Percentiles rank a stretch among this genome's conserved stretches.
These are phyloP conservation scores for Calycina marina DNA, from an alignment of 2,329 filamentous ascomycete genomes.

Conservation along the genomic window DNA sequence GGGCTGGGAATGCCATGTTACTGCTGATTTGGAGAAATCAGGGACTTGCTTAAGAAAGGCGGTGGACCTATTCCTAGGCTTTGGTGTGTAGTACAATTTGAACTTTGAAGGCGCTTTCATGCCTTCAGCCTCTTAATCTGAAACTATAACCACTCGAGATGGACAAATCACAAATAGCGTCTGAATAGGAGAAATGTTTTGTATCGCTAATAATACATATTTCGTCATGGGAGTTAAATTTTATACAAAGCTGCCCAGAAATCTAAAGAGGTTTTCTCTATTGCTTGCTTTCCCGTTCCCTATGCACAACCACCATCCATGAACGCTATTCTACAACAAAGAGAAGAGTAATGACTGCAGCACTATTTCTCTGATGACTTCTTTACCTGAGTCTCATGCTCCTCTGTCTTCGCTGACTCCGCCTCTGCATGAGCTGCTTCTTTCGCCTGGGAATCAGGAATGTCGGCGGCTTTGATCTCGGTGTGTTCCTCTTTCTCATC, in stretches of 20 bases:
- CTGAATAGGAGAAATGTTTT: background rate
- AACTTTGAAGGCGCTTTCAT: too few species aligned
- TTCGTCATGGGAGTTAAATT: slow-evolving; percentile 6
- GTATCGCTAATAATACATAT: background rate
- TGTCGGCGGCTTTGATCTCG: slow-evolving; percentile 33
- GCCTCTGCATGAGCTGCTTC: slow-evolving; percentile 42
- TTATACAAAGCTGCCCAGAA: slow-evolving; percentile 13
- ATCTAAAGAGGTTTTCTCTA: slow-evolving; percentile 15
- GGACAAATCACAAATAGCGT: too few species aligned
- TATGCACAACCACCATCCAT: slow-evolving; percentile 9
- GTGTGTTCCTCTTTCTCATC: slow-evolving; percentile 79
- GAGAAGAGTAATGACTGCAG: slow-evolving; percentile 10
- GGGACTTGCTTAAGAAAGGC: too few species aligned
- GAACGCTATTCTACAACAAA: slow-evolving; percentile 16
- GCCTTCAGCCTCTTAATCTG: too few species aligned
- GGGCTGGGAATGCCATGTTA: too few species aligned
- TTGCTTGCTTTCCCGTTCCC: slow-evolving; percentile 12
- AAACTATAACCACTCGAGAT: too few species aligned
- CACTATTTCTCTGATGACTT: slow-evolving; percentile 10
- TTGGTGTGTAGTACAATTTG: too few species aligned
- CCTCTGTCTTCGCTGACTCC: slow-evolving; percentile 32
- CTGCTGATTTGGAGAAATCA: too few species aligned
- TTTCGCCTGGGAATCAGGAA: slow-evolving; percentile 32
- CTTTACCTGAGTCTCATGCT: slow-evolving; percentile 24
- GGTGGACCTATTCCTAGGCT: too few species aligned